phyloP scores from a whole-genome alignment of 495 filamentous ascomycete genomes.

The Neurospora sp. region DNA sequence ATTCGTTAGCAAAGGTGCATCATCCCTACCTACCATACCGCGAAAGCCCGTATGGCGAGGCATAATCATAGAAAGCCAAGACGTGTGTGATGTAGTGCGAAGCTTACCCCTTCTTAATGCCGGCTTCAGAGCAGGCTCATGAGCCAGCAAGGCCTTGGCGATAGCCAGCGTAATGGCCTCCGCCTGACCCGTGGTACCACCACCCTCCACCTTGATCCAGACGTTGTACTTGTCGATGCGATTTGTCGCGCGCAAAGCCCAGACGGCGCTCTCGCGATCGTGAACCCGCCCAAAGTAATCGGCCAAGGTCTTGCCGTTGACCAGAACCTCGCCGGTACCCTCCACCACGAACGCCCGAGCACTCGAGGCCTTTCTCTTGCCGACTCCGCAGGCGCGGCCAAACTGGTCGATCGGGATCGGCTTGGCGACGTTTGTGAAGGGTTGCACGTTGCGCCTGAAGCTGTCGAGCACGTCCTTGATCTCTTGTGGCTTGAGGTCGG shows the following conservation, averaged over 20 bases:
- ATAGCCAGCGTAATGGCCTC: conserved; percentile 92
- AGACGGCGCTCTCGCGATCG: conserved; percentile 88
- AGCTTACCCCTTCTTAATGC: conserved; percentile 77
- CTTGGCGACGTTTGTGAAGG: conserved; percentile 48
- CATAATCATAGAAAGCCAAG: not conserved
- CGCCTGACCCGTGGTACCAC: conserved; percentile 89
- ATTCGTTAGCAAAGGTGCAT: not conserved
- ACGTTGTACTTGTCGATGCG: conserved; percentile 95
- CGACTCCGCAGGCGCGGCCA: conserved; percentile 67
- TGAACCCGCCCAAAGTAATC: conserved; percentile 78
- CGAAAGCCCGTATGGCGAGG: not conserved
- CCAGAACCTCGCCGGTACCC: conserved; percentile 75
- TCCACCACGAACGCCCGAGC: conserved; percentile 83
- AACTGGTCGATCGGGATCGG: conserved; percentile 54
- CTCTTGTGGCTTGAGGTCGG: conserved; percentile 59
- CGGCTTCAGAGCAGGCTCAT: conserved; percentile 85
- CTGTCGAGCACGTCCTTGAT: conserved; percentile 51
- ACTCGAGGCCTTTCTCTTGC: conserved; percentile 73
- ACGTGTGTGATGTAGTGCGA: not conserved
- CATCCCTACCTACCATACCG: not conserved
- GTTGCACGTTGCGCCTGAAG: conserved; percentile 69
- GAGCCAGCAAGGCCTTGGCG: conserved; percentile 75
- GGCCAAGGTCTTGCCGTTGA: conserved; percentile 77
- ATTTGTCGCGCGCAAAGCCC: conserved; percentile 75
- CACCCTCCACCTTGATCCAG: conserved; percentile 72